Conservation (phyloP, 495 filamentous ascomycete genomes). For the Elasticomyces elasticus region DNA sequence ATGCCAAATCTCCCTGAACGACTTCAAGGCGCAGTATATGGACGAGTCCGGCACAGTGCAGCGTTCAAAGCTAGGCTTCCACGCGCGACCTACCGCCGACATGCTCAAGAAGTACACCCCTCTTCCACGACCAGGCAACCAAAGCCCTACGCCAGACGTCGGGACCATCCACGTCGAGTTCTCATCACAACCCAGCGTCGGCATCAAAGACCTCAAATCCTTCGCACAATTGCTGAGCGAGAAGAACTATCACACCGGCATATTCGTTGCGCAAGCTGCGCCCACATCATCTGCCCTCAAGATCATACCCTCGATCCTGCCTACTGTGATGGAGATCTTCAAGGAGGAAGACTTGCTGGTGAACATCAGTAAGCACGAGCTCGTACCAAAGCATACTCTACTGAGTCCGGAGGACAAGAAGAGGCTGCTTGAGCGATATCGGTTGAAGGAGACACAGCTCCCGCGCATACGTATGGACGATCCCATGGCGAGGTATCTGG, state of each 20-base stretch:
- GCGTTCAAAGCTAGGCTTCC: constrained; percentile 77
- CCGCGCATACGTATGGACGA: constrained; percentile 84
- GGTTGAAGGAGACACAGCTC: constrained; percentile 93
- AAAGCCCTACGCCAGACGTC: constrained; percentile 45
- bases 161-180: constrained; percentile 94
- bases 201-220: constrained; percentile 79
- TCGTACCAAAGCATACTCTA: constrained; percentile 88
- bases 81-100: constrained; percentile 63
- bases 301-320: constrained; percentile 59
- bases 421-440: constrained; percentile 72
- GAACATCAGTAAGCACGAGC: constrained; percentile 96
- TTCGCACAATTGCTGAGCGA: constrained; percentile 73
- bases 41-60: constrained; percentile 60
- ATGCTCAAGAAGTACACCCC: constrained; percentile 70
- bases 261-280: constrained; percentile 72
- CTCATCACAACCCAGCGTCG: constrained; percentile 61
- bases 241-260: constrained; percentile 75
- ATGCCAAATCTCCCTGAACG: constrained; percentile 65
- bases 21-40: constrained; percentile 59
- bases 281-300: constrained; percentile 77
- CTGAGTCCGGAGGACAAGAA: constrained; percentile 83
- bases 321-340: constrained; percentile 82
- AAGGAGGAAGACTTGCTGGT: constrained; percentile 89
- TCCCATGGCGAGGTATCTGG: constrained; percentile 85
- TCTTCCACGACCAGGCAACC: constrained; percentile 47